Evolutionary conservation across 2,329 filamentous ascomycete species (phyloP), one percentile per base, ranked within the genome.

Genomic region (Elsinoe batatas): DNA sequence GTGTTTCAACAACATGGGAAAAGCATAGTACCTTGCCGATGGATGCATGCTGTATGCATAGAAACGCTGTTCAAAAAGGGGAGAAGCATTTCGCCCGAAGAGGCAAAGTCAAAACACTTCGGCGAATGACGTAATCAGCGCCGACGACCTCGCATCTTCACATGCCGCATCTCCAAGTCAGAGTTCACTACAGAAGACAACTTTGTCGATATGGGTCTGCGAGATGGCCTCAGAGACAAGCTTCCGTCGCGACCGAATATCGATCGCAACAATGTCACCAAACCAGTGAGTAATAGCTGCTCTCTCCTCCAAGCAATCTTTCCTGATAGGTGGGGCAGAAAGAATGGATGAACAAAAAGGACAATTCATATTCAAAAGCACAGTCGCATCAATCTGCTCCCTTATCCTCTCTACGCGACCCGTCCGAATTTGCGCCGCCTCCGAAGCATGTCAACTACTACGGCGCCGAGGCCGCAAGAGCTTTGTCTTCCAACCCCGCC

Each of bases 341-440:
- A 79, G 76, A 77, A 74, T 82, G 65, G 79, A 81, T 47, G 76
- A 79, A 67, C 74, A 78, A 67, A 59, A 65, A 65, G 57, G 62
- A 64, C 58, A 69, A 75, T 56, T 61, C 69, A 13, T 67, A 71
- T 38, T 64, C 65, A 56, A 64, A 71, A 36, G 71, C 79, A 32
- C 64, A 68, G 26, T 73, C 78, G 20, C 81, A 82, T 60, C 71
- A 77, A 53, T 77, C 80, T 5, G 75, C 77, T 13, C 89, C 90
- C 1, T 72, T 94, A 42, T 76, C 82, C 7, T 76, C 81, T 3
- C 77, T 95, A 30, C 83, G 82, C 66, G 89, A 95, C 66, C 90
- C 88, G 1, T 69, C 80, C 1, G 79, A 82, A 13, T 95, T 95
- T 67, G 88, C 81, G 1, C 88, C 89, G 20, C 90, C 90, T 22